Evolutionary conservation across 805 yeast genomes (phyloP), one percentile per base, ranked within the genome.

Genomic region (Ogataea polymorpha): DNA sequence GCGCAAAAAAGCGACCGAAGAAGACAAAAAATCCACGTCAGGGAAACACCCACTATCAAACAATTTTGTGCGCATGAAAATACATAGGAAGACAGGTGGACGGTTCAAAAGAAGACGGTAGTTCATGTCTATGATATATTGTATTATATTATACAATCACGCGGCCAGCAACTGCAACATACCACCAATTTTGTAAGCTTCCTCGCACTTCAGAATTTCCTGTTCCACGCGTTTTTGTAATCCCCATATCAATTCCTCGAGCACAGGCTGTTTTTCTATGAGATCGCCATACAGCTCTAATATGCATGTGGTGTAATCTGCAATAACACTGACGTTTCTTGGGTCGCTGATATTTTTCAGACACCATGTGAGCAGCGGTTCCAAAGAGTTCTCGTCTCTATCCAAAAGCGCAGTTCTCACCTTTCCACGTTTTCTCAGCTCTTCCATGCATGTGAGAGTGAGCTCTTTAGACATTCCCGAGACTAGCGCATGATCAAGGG

Each of bases 151-250:
- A n/a, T 18, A 27, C 18, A 10, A 20, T 65, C 74, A 46, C 66
- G 58, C 75, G 37, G 89, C 82, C 54, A 91, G 71, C 52, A 93
- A 65, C 63, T 88, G 95, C 54, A 93, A 69, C 97, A 93, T 93
- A 40, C 99, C 99, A 55, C 85, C 88, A 32, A 93, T 79, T 59
- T 80, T 82, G 61, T 83, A 85, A 6, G 97, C 95, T 59, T 90
- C 96, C 58, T 79, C 78, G 32, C 96, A 86, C 56, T 84, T 81
- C 42, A 73, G 75, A 17, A 89, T 77, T 64, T 91, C 97, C 24
- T 66, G 59, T 42, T 74, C 75, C 20, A 91, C 71, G 54, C 77
- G 79, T 57, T 74, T 75, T 51, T 73, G 71, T 48, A 93, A 67
- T 42, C 76, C 74, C 36, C 70, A 65, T 34, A 89, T 65, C 38